These are phyloP conservation scores for Circinella minor DNA, from an alignment of 371 early-diverging fungal species.

Conservation along the genomic window DNA sequence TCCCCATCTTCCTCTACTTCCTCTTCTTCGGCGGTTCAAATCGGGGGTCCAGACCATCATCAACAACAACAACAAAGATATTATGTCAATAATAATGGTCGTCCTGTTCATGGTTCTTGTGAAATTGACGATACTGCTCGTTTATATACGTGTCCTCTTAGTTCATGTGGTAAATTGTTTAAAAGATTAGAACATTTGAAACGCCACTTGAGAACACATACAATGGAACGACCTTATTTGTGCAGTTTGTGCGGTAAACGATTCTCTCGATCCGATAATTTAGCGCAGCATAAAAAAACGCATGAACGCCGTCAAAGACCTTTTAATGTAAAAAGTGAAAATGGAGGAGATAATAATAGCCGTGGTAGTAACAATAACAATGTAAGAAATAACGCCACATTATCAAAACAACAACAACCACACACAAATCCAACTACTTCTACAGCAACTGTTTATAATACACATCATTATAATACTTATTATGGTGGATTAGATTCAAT, in stretches of 20 bases:
- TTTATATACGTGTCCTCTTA: slow-evolving; percentile 24
- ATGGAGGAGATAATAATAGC: slow-evolving; percentile 10
- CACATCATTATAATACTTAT: not conserved
- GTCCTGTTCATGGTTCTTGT: too few relatives aligned
- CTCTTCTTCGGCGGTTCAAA: not conserved
- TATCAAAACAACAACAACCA: not conserved
- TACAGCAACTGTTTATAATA: not conserved
- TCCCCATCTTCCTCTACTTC: not conserved
- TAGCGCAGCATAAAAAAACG: slow-evolving; percentile 84
- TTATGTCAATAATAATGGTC: too few relatives aligned
- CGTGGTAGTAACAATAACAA: not conserved
- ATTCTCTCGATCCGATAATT: slow-evolving; percentile 85
- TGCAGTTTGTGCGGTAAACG: slow-evolving; percentile 78
- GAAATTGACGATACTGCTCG: slow-evolving; percentile 14
- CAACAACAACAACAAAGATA: not conserved
- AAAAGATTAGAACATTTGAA: slow-evolving; percentile 85
- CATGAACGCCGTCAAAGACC: slow-evolving; percentile 49
- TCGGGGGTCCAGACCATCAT: not conserved
- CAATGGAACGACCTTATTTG: slow-evolving; percentile 67
- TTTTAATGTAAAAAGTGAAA: not conserved
- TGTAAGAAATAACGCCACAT: not conserved
- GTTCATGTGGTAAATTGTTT: slow-evolving; percentile 72
- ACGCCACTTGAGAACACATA: slow-evolving; percentile 70
- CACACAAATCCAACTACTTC: not conserved
- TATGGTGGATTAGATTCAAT: not conserved